Evolutionary conservation across 371 early-diverging fungal species (phyloP).

Genomic region (Mucor saturninus): DNA sequence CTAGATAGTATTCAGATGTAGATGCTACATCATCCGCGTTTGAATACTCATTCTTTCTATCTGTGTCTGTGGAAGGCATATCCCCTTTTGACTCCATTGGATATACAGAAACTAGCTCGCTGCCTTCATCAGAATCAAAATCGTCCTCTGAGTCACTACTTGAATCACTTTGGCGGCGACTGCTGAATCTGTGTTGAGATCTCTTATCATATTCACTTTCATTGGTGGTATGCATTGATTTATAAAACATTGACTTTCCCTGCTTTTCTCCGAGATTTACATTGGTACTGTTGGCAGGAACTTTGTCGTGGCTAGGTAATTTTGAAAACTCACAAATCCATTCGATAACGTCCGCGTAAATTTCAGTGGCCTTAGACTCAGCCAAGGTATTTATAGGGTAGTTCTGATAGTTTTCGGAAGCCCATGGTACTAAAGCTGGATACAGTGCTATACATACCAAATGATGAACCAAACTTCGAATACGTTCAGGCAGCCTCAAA

Average conservation of each 20-base stretch:
- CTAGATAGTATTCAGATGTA: conserved; percentile 31
- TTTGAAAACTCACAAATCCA: conserved; percentile 27
- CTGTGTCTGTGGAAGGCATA: conserved; percentile 39
- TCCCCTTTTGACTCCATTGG: conserved; percentile 14
- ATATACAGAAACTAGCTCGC: conserved; percentile 9
- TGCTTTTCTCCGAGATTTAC: neutral
- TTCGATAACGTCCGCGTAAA: conserved; percentile 31
- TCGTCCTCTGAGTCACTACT: conserved; percentile 8
- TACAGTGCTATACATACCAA: conserved; percentile 34
- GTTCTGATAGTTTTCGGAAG: conserved; percentile 9
- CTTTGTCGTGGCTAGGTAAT: neutral
- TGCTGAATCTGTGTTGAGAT: neutral
- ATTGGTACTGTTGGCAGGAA: neutral
- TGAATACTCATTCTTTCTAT: conserved; percentile 32
- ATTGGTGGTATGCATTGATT: neutral
- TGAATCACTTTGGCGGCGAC: neutral
- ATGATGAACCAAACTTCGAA: conserved; percentile 28
- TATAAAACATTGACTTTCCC: neutral
- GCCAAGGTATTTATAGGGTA: conserved; percentile 28
- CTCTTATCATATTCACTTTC: neutral
- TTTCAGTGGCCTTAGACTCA: conserved; percentile 25
- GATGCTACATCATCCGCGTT: conserved; percentile 25
- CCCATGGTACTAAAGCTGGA: conserved; percentile 42
- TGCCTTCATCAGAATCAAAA: conserved; percentile 13
- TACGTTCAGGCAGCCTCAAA: conserved; percentile 21